These are phyloP conservation scores for Chlorella ohadii DNA, from an alignment of 139 green algal genomes.

Conservation along the genomic window DNA sequence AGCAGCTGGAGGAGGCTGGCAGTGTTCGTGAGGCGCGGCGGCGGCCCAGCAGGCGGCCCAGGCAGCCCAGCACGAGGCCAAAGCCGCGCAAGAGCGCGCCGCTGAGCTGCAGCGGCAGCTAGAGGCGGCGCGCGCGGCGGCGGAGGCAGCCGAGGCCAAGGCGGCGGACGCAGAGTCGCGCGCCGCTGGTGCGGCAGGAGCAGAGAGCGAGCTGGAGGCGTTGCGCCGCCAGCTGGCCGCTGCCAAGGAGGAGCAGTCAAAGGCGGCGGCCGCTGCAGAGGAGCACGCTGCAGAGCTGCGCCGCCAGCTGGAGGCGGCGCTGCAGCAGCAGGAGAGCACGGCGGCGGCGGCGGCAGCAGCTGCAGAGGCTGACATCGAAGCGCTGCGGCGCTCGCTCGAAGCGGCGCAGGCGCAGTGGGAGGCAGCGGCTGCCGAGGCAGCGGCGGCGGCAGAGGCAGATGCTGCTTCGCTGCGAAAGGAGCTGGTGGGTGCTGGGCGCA, in stretches of 20 bases:
- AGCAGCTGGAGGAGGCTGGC: background rate
- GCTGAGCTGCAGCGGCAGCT: background rate
- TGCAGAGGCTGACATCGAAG: background rate
- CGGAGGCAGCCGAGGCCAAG: background rate
- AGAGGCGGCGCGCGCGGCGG: background rate
- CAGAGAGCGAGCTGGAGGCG: background rate
- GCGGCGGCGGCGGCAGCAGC: background rate
- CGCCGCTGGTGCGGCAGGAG: background rate
- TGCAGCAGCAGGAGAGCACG: background rate
- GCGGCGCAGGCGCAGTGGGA: background rate
- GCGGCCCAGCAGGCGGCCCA: background rate
- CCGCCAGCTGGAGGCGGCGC: background rate
- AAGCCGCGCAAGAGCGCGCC: background rate
- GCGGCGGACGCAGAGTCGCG: background rate
- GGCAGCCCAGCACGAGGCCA: background rate
- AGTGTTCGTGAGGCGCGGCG: background rate
- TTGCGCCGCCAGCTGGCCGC: background rate
- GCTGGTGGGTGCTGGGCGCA: too few relatives aligned
- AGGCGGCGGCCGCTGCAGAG: background rate
- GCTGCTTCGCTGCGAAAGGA: too few relatives aligned
- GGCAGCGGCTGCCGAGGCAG: too few relatives aligned
- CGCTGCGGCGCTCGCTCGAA: background rate
- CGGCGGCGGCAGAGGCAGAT: too few relatives aligned
- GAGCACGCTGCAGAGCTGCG: background rate
- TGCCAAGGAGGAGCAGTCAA: background rate